These are phyloP conservation scores for Cruciata laevipes DNA, from an alignment of 257 asterid genomes.

Conservation along the genomic window DNA sequence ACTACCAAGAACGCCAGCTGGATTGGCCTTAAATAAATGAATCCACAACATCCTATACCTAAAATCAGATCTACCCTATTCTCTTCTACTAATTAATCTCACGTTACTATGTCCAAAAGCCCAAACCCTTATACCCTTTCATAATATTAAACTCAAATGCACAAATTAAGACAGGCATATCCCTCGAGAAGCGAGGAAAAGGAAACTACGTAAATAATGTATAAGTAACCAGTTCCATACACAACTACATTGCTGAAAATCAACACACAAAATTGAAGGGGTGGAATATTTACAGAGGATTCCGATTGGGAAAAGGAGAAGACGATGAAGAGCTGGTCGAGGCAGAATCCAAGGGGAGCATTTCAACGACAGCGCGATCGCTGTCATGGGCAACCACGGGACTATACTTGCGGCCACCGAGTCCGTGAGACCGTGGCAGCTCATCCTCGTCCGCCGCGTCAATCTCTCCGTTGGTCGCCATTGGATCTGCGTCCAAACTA, in stretches of 20 bases:
- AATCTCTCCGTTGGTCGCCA: constrained; percentile 28
- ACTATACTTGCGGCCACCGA: constrained; percentile 24
- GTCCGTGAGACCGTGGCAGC: constrained; percentile 17
- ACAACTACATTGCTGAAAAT: constrained; percentile 7
- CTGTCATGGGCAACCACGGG: constrained; percentile 31
- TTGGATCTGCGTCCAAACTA: constrained; percentile 11
- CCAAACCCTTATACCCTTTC: background rate
- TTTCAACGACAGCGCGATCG: constrained; percentile 38
- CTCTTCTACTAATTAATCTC: background rate
- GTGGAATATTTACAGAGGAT: constrained; percentile 19
- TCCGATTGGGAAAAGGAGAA: constrained; percentile 16
- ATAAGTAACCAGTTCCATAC: background rate
- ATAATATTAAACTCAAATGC: background rate
- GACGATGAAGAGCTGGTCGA: constrained; percentile 20
- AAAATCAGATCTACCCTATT: background rate
- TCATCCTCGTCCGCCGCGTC: constrained; percentile 25
- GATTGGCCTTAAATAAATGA: background rate
- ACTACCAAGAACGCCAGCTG: constrained; percentile 5
- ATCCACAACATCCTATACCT: background rate
- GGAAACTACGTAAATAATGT: background rate
- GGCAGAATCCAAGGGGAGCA: constrained; percentile 29
- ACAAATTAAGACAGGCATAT: background rate
- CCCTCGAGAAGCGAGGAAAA: background rate
- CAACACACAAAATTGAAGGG: background rate
- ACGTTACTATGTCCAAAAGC: background rate